Evolutionary conservation across 2,329 filamentous ascomycete species (phyloP).

Genomic region (Trichoderma aggressivum): DNA sequence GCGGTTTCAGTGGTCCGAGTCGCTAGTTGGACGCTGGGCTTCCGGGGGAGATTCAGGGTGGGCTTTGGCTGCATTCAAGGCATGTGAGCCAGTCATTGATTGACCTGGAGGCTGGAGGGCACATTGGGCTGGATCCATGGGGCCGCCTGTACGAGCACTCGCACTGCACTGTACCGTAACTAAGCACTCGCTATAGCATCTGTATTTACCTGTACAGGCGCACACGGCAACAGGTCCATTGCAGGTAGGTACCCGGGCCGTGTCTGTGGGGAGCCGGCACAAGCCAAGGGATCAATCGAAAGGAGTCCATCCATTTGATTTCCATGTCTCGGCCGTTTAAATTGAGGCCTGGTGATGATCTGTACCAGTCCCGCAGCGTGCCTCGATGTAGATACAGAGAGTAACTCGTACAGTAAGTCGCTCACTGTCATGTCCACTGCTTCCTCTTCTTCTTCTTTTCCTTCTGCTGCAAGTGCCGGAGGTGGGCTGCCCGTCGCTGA

Average conservation of each 20-base stretch:
- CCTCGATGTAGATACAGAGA: neutral
- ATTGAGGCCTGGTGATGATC: neutral
- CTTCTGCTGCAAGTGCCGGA: too few relatives aligned
- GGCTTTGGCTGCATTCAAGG: neutral
- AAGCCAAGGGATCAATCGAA: neutral
- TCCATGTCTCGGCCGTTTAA: neutral
- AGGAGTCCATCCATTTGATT: neutral
- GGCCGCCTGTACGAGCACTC: too few relatives aligned
- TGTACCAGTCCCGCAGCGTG: too few relatives aligned
- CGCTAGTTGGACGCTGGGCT: neutral
- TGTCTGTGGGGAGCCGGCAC: too few relatives aligned
- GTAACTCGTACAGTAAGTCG: too few relatives aligned
- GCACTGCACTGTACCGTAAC: neutral
- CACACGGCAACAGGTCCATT: too few relatives aligned
- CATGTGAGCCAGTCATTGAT: conserved; percentile 9
- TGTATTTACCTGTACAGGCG: too few relatives aligned
- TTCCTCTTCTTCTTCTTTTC: too few relatives aligned
- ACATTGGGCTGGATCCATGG: too few relatives aligned
- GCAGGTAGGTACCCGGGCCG: neutral
- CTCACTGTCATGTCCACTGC: too few relatives aligned
- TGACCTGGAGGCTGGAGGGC: too few relatives aligned
- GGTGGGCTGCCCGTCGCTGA: neutral
- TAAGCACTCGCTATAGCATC: too few relatives aligned
- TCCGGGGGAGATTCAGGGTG: neutral
- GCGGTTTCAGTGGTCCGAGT: neutral